Conservation (phyloP, 768 basidiomycete species). For the Collybia sordida region DNA sequence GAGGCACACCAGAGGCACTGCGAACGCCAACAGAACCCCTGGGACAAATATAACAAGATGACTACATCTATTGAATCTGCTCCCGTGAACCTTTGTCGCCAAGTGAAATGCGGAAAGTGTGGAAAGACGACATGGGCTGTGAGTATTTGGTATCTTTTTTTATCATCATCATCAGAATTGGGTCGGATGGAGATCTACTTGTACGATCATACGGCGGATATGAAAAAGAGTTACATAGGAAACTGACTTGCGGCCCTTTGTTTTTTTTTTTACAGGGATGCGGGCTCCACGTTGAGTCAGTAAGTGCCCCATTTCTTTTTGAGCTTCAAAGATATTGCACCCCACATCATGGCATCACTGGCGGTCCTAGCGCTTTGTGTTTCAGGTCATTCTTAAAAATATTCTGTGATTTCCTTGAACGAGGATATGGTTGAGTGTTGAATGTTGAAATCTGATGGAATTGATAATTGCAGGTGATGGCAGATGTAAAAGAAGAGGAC, state of each 20-base stretch:
- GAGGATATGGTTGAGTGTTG: too few species aligned
- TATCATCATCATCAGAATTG: not conserved
- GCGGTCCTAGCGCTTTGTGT: too few species aligned
- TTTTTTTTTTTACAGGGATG: slow-evolving; percentile 54
- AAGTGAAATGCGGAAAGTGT: slow-evolving; percentile 59
- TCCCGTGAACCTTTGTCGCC: slow-evolving; percentile 54
- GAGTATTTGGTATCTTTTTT: slow-evolving; percentile 24
- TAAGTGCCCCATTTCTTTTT: slow-evolving; percentile 31
- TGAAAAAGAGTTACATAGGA: too few species aligned
- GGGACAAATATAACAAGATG: slow-evolving; percentile 10
- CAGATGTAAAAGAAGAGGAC: slow-evolving; percentile 44
- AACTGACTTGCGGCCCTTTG: not conserved
- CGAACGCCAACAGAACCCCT: too few species aligned
- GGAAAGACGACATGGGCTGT: slow-evolving; percentile 75
- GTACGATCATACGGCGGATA: not conserved
- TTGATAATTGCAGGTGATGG: slow-evolving; percentile 40
- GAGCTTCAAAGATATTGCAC: slow-evolving; percentile 4
- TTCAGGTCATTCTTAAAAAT: too few species aligned
- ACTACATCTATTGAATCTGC: slow-evolving; percentile 9
- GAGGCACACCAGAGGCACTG: not conserved
- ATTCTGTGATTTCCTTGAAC: too few species aligned
- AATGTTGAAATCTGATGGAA: slow-evolving; percentile 9
- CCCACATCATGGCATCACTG: slow-evolving; percentile 10
- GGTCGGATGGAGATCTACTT: not conserved
- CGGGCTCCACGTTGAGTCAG: slow-evolving; percentile 62